Base-by-base conservation (phyloP, 495 filamentous ascomycete species). In the Penicillium coffeae region DNA sequence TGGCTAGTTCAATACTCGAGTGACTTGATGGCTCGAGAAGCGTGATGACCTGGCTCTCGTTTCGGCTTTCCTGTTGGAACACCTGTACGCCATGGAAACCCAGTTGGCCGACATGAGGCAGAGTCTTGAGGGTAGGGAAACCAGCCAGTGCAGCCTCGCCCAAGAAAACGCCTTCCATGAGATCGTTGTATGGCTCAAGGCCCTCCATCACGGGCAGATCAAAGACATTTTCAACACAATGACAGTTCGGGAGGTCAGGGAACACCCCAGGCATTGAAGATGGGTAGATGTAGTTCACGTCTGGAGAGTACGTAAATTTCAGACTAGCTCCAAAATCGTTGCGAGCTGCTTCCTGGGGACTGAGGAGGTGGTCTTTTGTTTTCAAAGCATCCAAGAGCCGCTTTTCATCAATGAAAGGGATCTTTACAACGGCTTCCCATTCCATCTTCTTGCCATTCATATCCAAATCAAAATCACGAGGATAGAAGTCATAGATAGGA, bases 371-470 rank as follows among this genome's bases (percentile, higher is more conserved):
- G 48, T 97, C 89, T 61, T 82, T 89, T 9, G 88, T 85, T 14
- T 77, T 85, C 82, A 99, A 93, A 9, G 92, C 94, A 27, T 73
- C 70, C 32, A 99, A 74, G 14, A 99, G 70, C 3, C 94, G 79
- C 42, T 80, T 76, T 63, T 97, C 91, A 22, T 97, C 90, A 56
- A 99, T 99, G 69, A 99, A 99, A 0, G 94, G 94, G 52, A 99
- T 97, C 70, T 96, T 96, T 44, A 97, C 90, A 33, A 99, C 91
- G 22, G 93, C 94, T 59, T 99, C 94, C 94, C 94, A 99, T 55
- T 97, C 94, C 90, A 95, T 94, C 74, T 95, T 99, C 77, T 99
- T 99, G 46, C 94, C 94, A 57, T 97, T 96, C 92, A 97, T 96
- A 60, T 99, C 94, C 15, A 99, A 78, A 54, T 96, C 90, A 54